These are phyloP conservation scores for Aspergillus sp. DNA, from an alignment of 2,329 filamentous ascomycete species.

Conservation along the genomic window DNA sequence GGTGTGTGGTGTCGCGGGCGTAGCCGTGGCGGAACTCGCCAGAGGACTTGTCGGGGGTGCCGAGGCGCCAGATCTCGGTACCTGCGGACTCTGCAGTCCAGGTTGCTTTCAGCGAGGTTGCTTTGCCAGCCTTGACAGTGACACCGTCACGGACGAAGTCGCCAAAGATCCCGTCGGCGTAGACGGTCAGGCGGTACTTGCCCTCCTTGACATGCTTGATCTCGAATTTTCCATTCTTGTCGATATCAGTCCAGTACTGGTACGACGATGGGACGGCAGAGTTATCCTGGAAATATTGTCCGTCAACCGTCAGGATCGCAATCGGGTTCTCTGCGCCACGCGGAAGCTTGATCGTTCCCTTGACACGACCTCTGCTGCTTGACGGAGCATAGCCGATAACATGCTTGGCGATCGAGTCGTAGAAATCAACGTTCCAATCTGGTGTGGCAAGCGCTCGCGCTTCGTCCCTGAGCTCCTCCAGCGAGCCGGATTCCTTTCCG, in stretches of 20 bases:
- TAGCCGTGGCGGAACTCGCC: slow-evolving; percentile 66
- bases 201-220: slow-evolving; percentile 62
- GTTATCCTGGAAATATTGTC: slow-evolving; percentile 64
- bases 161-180: slow-evolving; percentile 66
- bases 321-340: slow-evolving; percentile 56
- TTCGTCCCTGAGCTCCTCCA: slow-evolving; percentile 58
- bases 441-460: slow-evolving; percentile 57
- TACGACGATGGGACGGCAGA: slow-evolving; percentile 58
- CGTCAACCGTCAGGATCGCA: slow-evolving; percentile 59
- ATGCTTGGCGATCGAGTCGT: slow-evolving; percentile 64
- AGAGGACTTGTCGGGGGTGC: slow-evolving; percentile 64
- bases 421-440: slow-evolving; percentile 64
- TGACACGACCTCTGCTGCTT: slow-evolving; percentile 55
- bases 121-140: slow-evolving; percentile 48
- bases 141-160: slow-evolving; percentile 61
- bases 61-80: slow-evolving; percentile 65
- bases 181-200: slow-evolving; percentile 66
- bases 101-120: slow-evolving; percentile 41
- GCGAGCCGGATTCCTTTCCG: slow-evolving; percentile 51
- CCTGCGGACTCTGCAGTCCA: slow-evolving; percentile 63
- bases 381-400: slow-evolving; percentile 64
- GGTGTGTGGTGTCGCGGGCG: slow-evolving; percentile 52
- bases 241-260: slow-evolving; percentile 66
- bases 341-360: slow-evolving; percentile 58
- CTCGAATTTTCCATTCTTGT: slow-evolving; percentile 51